Base-by-base conservation (phyloP, 2,329 filamentous ascomycete species). In the Capronia epimyces region DNA sequence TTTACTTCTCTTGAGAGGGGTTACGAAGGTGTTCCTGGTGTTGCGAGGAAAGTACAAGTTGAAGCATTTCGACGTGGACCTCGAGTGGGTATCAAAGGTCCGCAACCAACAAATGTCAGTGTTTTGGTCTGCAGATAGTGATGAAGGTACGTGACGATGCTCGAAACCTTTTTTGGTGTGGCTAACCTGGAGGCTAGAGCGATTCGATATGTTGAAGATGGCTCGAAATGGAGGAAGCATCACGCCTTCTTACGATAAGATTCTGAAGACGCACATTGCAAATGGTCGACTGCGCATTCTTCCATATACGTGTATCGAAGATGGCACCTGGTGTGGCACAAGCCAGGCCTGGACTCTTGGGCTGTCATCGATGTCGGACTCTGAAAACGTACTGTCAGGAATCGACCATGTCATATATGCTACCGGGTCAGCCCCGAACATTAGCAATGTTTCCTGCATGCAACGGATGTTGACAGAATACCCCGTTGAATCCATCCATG, bases 61-160 rank as follows among this genome's bases (percentile, higher is more conserved):
- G 43, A 91, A 91, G 67, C 82, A 84, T 52, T 91, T 91, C 58
- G 87, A 91, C 60, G 77, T 91, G 20, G 80, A 83, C 50, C 74
- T 91, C 1, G 76, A 79, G 42, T 93, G 87, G 87, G 85, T 91
- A 66, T 85, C 84, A 8, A 91, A 91, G 64, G 91, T 86, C 66
- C 82, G 83, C 49, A 91, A 91, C 64, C 78, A 81, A 47, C 81
- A 87, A 59, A 86, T 90, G 64, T 83, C 86, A 0, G 76, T 77
- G 0, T 93, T 90, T 66, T 90, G 86, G 84, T 81, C 79, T 5
- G 84, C 85, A 2, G 85, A 89, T 59, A 80, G 78, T 4, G 83
- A 88, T 53, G 76, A 81, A 61, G 53, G 53, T 52, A 46, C 13
- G 52, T 46, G 15, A 29, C 18, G 25, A 10, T 4, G 12, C 12